Base-by-base conservation (phyloP, 441 rosid species). In the Croton laevigatus region DNA sequence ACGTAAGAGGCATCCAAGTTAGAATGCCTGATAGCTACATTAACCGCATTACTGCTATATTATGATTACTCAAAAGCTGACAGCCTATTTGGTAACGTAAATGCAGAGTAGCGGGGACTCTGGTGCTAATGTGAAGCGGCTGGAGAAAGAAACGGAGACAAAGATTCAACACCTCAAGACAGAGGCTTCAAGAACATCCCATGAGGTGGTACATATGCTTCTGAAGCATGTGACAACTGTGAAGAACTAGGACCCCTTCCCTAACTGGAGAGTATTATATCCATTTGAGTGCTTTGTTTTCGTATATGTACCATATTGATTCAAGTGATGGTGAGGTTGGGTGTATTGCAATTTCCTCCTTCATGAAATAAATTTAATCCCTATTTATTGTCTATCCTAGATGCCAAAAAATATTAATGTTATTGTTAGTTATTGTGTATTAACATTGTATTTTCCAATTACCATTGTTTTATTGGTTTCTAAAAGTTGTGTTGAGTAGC, bases 91-190 rank as follows among this genome's bases (percentile, higher is more conserved):
- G 8, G 63, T 54, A 7, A 44, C 65, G 51, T 44, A 66, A 46
- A 42, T 75, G 81, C 90, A 94, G 95, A 88, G 87, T 32, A 88
- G 90, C 58, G 96, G 96, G 46, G 94, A 90, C 68, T 94, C 93
- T 0, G 96, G 99, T 59, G 94, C 96, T 23, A 94, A 87, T 63
- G 98, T 92, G 80, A 89, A 89, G 89, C 79, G 98, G 82, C 88
- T 92, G 10, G 98, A 94, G 78, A 78, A 70, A 49, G 98, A 94
- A 87, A 94, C 98, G 12, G 87, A 82, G 5, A 79, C 66, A 1
- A 91, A 91, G 82, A 94, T 90, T 70, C 72, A 77, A 8, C 84
- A 89, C 73, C 77, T 88, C 76, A 84, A 86, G 78, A 81, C 61
- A 1, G 86, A 92, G 76, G 88, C 86, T 8, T 12, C 90, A 3